Evolutionary conservation across 495 filamentous ascomycete species (phyloP), one percentile per base, ranked within the genome.

Genomic region (Neurospora terricola): DNA sequence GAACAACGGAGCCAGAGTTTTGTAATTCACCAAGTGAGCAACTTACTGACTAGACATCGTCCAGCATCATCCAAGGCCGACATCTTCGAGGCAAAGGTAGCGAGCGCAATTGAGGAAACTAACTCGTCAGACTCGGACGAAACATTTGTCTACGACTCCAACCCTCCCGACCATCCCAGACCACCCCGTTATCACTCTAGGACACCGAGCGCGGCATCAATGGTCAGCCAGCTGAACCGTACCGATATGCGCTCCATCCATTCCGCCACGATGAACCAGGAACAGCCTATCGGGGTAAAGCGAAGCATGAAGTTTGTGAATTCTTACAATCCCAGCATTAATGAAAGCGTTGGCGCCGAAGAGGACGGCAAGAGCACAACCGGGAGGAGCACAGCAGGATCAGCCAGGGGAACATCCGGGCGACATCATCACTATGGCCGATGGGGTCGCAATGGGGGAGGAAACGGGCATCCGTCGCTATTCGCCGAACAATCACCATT

Each of bases 271-370:
- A 88, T 94, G 69, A 89, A 87, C 78, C 85, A 86, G 21, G 84
- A 87, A n/a, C 91, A 90, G 71, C 89, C 86, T 68, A 86, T 94
- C 21, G 87, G 88, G 8, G 89, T 91, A 73, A 97, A 97, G 84
- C 92, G 93, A 81, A 97, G 92, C 82, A 98, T 98, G 96, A 98
- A 99, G 77, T 98, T 98, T 77, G 91, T 93, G n/a, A 96, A 92
- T 81, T 92, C 92, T 72, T 90, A 90, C 43, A 92, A 89, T 73
- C 86, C 82, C 75, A 87, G 82, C 74, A 87, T 83, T 71, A 85
- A 87, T 45, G 91, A 93, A 70, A 87, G 86, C 40, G 72, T 72
- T 38, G 73, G 70, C 36, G 85, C 84, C 34, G 91, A 94, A 7
- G 85, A 86, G 23, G 90, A 91, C 75, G 88, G 88, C n/a, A 84